These are phyloP conservation scores for Candida fluviatilis DNA, from an alignment of 805 yeast species.

Conservation along the genomic window DNA sequence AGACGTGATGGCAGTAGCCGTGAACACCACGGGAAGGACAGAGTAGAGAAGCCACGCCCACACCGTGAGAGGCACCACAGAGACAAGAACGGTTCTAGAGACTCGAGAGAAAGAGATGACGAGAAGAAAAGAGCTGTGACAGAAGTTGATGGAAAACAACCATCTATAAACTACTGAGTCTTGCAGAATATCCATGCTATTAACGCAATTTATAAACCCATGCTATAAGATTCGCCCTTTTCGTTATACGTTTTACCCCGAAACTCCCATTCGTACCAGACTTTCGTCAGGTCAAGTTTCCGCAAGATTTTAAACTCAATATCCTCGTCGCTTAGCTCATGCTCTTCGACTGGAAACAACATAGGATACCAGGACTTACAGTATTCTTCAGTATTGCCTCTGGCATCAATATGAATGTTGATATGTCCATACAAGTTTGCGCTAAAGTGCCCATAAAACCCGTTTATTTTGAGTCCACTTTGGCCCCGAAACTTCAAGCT, in stretches of 20 bases:
- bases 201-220: slow-evolving; percentile 6
- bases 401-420: slow-evolving; percentile 47
- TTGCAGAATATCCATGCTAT: too few relatives aligned
- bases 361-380: slow-evolving; percentile 39
- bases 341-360: slow-evolving; percentile 24
- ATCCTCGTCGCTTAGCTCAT: slow-evolving; percentile 7
- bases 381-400: slow-evolving; percentile 7
- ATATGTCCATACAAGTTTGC: slow-evolving; percentile 63
- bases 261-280: slow-evolving; percentile 26
- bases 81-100: neutral
- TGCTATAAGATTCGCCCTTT: slow-evolving; percentile 13
- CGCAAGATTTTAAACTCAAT: slow-evolving; percentile 12
- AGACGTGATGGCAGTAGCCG: slow-evolving; percentile 1
- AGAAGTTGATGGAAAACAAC: too few relatives aligned
- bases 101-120: neutral
- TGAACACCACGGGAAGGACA: slow-evolving; percentile 1
- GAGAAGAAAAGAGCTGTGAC: too few relatives aligned
- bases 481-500: slow-evolving; percentile 2
- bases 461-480: slow-evolving; percentile 45
- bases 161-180: too few relatives aligned
- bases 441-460: slow-evolving; percentile 71
- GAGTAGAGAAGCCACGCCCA: neutral
- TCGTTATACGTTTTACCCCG: slow-evolving; percentile 15
- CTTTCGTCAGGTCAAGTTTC: slow-evolving; percentile 6
- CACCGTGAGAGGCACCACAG: neutral